Conservation (phyloP, 1,284 basidiomycete genomes). For the Paramarasmius palmivorus region DNA sequence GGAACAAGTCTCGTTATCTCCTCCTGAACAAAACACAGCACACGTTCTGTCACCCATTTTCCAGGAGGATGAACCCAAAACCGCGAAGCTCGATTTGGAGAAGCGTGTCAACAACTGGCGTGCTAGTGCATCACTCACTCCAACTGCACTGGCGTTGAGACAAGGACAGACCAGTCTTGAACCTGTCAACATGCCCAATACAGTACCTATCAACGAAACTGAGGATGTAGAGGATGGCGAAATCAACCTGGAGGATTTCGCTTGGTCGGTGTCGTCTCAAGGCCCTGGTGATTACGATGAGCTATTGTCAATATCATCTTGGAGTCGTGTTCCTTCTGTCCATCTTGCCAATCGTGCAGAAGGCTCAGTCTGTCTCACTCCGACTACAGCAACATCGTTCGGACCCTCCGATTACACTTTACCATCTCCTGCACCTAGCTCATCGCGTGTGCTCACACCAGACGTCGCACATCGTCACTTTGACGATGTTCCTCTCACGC, state of each 20-base stretch:
- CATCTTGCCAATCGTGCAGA: conserved; percentile 53
- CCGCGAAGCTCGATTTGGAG: conserved; percentile 50
- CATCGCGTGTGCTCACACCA: conserved; percentile 26
- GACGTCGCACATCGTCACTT: conserved; percentile 35
- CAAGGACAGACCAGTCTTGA: conserved; percentile 53
- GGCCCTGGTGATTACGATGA: conserved; percentile 53
- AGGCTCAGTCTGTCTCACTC: conserved; percentile 62
- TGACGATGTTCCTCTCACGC: conserved; percentile 34
- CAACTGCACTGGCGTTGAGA: conserved; percentile 48
- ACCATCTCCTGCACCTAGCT: conserved; percentile 22
- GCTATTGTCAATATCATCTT: conserved; percentile 33
- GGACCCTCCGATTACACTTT: conserved; percentile 41
- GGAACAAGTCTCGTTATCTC: conserved; percentile 16
- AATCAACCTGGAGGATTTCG: conserved; percentile 63
- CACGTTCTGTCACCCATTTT: conserved; percentile 57
- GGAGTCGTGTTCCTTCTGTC: conserved; percentile 47
- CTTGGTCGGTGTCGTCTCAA: conserved; percentile 68
- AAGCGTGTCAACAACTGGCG: conserved; percentile 66
- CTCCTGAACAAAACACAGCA: conserved; percentile 31
- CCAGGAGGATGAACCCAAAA: conserved; percentile 59
- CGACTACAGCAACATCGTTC: conserved; percentile 51
- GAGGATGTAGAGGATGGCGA: conserved; percentile 29
- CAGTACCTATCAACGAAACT: conserved; percentile 36
- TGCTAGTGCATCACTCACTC: conserved; percentile 49
- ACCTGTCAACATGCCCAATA: conserved; percentile 53